Evolutionary conservation across 495 filamentous ascomycete species (phyloP), one percentile per base, ranked within the genome.

Genomic region (Penicillium coffeae): DNA sequence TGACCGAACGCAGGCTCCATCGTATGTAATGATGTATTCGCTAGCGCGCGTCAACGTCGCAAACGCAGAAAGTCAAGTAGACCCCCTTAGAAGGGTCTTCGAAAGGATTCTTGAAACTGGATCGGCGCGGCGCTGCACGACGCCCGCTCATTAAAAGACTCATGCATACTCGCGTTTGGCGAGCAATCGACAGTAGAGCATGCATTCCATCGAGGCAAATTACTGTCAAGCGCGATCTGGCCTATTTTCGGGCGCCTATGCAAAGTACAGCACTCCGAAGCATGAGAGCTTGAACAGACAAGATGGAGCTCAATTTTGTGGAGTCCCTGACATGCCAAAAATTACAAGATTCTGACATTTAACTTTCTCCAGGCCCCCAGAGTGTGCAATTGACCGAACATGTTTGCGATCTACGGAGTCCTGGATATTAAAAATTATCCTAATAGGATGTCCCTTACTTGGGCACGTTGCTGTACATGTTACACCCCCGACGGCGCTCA

Each of bases 401-500:
- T 47, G 45, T 46, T 37, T 51, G 55, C 34, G 49, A 61, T 55
- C 46, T 55, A 22, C 55, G 27, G 42, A 18, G 55, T 51, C 47
- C 43, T 50, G 27, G 41, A 32, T 10, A 37, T 57, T 53, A 45
- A 47, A 19, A 53, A n/a, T 45, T 54, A 12, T 47, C 42, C 14
- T 36, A 43, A 48, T 55, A 12, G 45, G 46, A 21, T 19, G 38
- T 55, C 57, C 60, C 60, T 60, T 63, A 59, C 60, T 45, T 63
- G 38, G n/a, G 21, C n/a, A 20, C 3, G 47, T 32, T 32, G 50
- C 51, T 33, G 59, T 45, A 62, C 59, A 56, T 40, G 37, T 34
- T 30, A 30, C 25, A 30, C 5, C 5, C 25, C 25, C 25, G 25
- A 30, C 25, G 10, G 5, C 25, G 25, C 25, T 30, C 25, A 30